phyloP scores from a whole-genome alignment of 2,329 filamentous ascomycete species.

The Clonostachys solani region DNA sequence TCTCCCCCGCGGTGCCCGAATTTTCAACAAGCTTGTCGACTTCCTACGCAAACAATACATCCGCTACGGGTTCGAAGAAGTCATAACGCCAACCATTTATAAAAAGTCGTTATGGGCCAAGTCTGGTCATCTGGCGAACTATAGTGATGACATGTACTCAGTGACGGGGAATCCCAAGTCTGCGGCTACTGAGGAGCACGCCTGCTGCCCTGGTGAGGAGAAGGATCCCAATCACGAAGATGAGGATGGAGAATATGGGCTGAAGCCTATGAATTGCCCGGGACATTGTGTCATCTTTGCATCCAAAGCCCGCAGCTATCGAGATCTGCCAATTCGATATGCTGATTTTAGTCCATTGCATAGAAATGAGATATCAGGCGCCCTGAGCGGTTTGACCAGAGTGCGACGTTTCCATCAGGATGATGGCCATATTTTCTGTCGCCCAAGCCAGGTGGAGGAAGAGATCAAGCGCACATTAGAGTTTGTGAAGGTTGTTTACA shows the following conservation, averaged over 20 bases:
- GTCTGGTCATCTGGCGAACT: constrained; percentile 85
- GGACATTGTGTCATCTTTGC: constrained; percentile 84
- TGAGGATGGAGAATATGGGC: constrained; percentile 67
- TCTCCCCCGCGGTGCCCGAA: constrained; percentile 72
- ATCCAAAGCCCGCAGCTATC: constrained; percentile 68
- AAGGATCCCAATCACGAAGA: constrained; percentile 26
- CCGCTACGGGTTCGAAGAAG: constrained; percentile 81
- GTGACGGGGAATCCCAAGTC: constrained; percentile 52
- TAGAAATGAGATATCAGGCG: constrained; percentile 79
- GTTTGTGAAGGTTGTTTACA: constrained; percentile 71
- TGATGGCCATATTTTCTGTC: constrained; percentile 87
- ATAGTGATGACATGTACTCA: constrained; percentile 88
- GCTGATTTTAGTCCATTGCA: constrained; percentile 87
- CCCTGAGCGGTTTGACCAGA: constrained; percentile 76
- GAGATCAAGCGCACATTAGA: constrained; percentile 72
- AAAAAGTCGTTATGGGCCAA: constrained; percentile 83
- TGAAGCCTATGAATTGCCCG: constrained; percentile 93
- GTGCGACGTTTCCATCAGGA: constrained; percentile 88
- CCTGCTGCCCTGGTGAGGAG: constrained; percentile 20
- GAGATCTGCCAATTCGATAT: constrained; percentile 77
- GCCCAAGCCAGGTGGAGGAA: constrained; percentile 66
- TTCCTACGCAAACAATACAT: constrained; percentile 83
- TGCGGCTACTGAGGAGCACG: constrained; percentile 9
- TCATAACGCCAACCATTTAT: constrained; percentile 87
- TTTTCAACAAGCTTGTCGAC: constrained; percentile 79